A percentile compares a stretch with the other conserved stretches of the same genome.
phyloP scores from a whole-genome alignment of 805 yeast species.

The Sugiyamaella americana region DNA sequence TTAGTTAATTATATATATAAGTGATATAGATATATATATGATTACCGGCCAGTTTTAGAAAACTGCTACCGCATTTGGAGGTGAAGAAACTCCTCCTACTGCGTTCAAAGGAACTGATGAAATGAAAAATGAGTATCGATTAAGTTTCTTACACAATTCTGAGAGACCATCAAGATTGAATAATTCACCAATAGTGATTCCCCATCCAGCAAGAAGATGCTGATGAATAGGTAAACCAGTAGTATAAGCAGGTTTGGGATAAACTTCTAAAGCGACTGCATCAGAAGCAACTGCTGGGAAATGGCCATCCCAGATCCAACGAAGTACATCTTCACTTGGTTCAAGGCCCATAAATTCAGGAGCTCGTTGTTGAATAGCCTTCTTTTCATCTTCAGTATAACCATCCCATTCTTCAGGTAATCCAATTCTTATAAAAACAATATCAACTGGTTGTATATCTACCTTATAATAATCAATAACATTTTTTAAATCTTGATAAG shows the following conservation, averaged over 20 bases:
- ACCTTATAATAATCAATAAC: constrained; percentile 24
- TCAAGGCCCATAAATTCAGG: constrained; percentile 23
- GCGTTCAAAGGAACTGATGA: constrained; percentile 32
- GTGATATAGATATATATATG: too few species aligned
- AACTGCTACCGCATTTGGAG: constrained; percentile 43
- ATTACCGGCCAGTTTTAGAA: too few species aligned
- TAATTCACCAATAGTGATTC: constrained; percentile 33
- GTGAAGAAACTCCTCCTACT: constrained; percentile 33
- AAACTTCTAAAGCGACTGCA: constrained; percentile 26
- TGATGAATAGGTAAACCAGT: constrained; percentile 12
- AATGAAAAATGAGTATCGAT: constrained; percentile 30
- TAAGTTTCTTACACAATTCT: constrained; percentile 23
- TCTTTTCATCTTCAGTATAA: constrained; percentile 13
- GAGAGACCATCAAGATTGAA: constrained; percentile 31
- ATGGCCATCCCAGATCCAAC: constrained; percentile 28
- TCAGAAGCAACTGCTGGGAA: constrained; percentile 31
- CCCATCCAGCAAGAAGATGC: constrained; percentile 31
- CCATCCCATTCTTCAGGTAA: constrained; percentile 26
- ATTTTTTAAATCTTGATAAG: constrained; percentile 21
- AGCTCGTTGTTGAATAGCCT: constrained; percentile 7
- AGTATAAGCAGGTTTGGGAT: constrained; percentile 21
- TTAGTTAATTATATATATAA: too few species aligned
- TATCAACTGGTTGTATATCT: constrained; percentile 29
- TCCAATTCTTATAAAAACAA: constrained; percentile 31
- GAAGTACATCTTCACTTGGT: constrained; percentile 25